A percentile compares a stretch with the other conserved stretches of the same genome.
phyloP scores from a whole-genome alignment of 2,329 filamentous ascomycete species.

The Diplodia scrobiculata region DNA sequence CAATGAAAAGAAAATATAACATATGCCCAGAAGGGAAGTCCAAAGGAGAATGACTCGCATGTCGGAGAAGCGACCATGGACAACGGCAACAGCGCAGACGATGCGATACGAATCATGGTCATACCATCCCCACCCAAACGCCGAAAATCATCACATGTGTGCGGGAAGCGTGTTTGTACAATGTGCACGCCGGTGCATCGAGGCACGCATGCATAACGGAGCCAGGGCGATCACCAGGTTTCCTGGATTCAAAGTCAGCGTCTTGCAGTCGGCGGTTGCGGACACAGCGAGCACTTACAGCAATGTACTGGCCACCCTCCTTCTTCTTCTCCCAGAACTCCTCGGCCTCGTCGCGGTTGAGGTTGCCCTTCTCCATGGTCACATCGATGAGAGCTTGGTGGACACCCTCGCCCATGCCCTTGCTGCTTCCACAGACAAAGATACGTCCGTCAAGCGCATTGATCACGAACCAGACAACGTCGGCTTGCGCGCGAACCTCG shows the following conservation, averaged over 20 bases:
- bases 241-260: constrained; percentile 12
- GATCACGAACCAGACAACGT: constrained; percentile 97
- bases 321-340: constrained; percentile 92
- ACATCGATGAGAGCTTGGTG: constrained; percentile 85
- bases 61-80: neutral
- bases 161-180: constrained; percentile 9
- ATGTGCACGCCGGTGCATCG: neutral
- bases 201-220: neutral
- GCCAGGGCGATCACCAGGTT: neutral
- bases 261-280: too few relatives aligned
- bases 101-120: neutral
- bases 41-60: neutral
- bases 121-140: neutral
- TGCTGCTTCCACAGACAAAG: constrained; percentile 93
- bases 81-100: neutral
- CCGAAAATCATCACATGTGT: neutral
- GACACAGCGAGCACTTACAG: constrained; percentile 52
- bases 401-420: constrained; percentile 97
- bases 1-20: neutral
- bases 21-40: neutral
- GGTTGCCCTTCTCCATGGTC: constrained; percentile 86
- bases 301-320: constrained; percentile 92
- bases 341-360: constrained; percentile 77
- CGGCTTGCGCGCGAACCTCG: constrained; percentile 85
- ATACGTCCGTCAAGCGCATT: constrained; percentile 94